Percentiles rank a stretch among this genome's conserved stretches.
Conservation (phyloP, 805 yeast species). For the Kuraishia cidri region DNA sequence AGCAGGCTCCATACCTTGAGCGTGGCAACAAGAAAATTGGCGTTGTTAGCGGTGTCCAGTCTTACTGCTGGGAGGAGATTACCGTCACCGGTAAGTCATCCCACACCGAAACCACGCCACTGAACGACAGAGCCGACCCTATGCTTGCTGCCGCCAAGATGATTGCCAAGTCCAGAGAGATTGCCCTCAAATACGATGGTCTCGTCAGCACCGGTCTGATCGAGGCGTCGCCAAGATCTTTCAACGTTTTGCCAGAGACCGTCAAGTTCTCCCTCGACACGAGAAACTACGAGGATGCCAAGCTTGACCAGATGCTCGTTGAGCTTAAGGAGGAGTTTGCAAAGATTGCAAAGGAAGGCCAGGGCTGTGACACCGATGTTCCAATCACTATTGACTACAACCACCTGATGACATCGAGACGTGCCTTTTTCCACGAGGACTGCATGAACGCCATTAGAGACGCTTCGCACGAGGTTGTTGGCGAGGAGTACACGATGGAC, state of each 20-base stretch:
- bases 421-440: slow-evolving; percentile 42
- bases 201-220: slow-evolving; percentile 52
- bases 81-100: slow-evolving; percentile 52
- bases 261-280: slow-evolving; percentile 52
- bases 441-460: slow-evolving; percentile 42
- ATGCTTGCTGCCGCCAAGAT: slow-evolving; percentile 48
- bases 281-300: slow-evolving; percentile 42
- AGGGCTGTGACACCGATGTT: slow-evolving; percentile 15
- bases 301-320: slow-evolving; percentile 22
- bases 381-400: slow-evolving; percentile 30
- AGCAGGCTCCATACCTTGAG: slow-evolving; percentile 68
- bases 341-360: slow-evolving; percentile 24
- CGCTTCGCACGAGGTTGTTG: slow-evolving; percentile 41
- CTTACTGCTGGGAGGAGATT: slow-evolving; percentile 51
- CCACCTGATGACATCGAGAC: slow-evolving; percentile 38
- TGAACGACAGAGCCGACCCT: slow-evolving; percentile 52
- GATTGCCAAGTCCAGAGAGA: slow-evolving; percentile 44
- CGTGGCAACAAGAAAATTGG: slow-evolving; percentile 48
- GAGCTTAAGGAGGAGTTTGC: slow-evolving; percentile 21
- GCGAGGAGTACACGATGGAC: slow-evolving; percentile 29
- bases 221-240: slow-evolving; percentile 47
- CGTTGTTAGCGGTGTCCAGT: slow-evolving; percentile 58
- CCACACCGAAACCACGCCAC: slow-evolving; percentile 70
- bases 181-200: slow-evolving; percentile 43
- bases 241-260: slow-evolving; percentile 58